A percentile compares a stretch with the other conserved stretches of the same genome.
These are phyloP conservation scores for Rhododendron ovatum DNA, from an alignment of 148 eudicot genomes.

Conservation along the genomic window DNA sequence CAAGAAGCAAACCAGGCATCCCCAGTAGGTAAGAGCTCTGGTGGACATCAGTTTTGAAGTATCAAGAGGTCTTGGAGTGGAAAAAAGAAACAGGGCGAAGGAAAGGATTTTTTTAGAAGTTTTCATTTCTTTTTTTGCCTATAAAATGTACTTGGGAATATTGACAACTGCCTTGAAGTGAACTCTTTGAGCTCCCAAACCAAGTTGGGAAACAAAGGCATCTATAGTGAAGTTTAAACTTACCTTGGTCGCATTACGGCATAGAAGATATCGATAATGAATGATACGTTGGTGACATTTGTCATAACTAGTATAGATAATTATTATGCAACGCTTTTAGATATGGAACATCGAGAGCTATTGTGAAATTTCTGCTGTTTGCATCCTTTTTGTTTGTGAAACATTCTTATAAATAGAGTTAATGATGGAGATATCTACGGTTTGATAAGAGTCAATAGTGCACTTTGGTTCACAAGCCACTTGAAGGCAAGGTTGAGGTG, in stretches of 20 bases:
- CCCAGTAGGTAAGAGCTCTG: constrained; percentile 26
- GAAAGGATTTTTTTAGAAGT: background rate
- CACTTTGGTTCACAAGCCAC: too few species aligned
- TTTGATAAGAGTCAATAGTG: too few species aligned
- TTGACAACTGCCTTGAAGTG: background rate
- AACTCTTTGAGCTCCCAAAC: background rate
- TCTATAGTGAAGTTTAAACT: background rate
- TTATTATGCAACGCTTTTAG: too few species aligned
- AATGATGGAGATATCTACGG: too few species aligned
- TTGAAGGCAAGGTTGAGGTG: too few species aligned
- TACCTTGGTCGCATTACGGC: background rate
- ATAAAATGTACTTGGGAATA: background rate
- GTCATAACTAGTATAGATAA: too few species aligned
- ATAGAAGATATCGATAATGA: background rate
- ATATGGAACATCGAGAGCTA: too few species aligned
- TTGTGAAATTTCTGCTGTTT: too few species aligned
- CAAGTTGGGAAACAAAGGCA: background rate
- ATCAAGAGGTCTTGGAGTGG: background rate
- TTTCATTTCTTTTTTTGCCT: background rate
- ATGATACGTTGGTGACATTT: background rate
- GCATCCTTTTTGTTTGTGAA: too few species aligned
- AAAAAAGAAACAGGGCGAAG: background rate
- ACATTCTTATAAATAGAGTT: too few species aligned
- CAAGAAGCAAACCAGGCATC: constrained; percentile 37
- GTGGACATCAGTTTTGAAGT: constrained; percentile 20